Evolutionary conservation across 192 early-diverging fungal species (phyloP), one percentile per base, ranked within the genome.

Genomic region (Phlyctochytrium planicorne): DNA sequence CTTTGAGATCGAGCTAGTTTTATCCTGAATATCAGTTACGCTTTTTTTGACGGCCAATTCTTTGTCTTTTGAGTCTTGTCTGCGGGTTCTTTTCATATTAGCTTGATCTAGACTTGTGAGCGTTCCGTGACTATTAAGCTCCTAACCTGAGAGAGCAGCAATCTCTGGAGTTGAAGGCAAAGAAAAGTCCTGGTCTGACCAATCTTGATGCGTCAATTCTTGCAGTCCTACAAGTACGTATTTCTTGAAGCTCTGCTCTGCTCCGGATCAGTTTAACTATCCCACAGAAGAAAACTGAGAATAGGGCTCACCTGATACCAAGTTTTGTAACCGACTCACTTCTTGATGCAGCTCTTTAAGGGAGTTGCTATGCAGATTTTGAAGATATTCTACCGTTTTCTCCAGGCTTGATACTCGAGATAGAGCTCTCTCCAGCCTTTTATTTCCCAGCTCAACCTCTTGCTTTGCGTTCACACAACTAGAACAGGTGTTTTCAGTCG

Each of bases 321-420:
- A 32, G 52, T 47, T 69, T 55, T 78, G 73, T 24, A 85, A 62
- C 37, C 80, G 30, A 10, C 30, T 65, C 47, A 85, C 74, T 59
- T 85, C 83, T 29, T 52, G 66, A 66, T 85, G 83, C 59, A 85
- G 55, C 3, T 71, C 78, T 36, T 53, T 63, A n/a, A 85, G 53
- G 34, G 67, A 31, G 1, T 37, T 37, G 17, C 59, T 30, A 53
- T 85, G 83, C 52, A 80, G 67, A 2, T 64, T 63, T 72, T 85
- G 76, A 55, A 82, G 27, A 30, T 36, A 69, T 60, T 80, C 75
- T 23, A 85, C 75, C 6, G 76, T 78, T 32, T 68, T 71, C 65
- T 85, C 83, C 40, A 85, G 60, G 23, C 68, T 67, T 29, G 60
- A 12, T 25, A 85, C 71, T 16, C 74, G 65, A 14, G 65, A 34